Base-by-base conservation (phyloP, 192 early-diverging fungal species). In the Mortierella alpina region DNA sequence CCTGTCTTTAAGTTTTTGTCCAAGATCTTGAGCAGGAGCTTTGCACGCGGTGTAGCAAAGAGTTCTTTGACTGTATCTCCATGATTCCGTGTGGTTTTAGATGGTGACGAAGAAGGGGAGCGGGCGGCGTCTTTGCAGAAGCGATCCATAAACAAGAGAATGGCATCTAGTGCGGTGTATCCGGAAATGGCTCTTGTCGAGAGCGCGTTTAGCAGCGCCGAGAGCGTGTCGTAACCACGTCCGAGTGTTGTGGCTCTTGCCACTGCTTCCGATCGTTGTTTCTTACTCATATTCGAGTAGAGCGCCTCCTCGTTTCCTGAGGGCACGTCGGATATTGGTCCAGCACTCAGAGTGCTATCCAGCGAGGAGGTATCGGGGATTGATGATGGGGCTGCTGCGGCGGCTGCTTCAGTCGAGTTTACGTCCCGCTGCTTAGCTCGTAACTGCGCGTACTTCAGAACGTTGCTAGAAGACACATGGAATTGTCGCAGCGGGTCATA, bases 1-100 rank as follows among this genome's bases (percentile, higher is more conserved):
- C 80, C 80, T 6, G 64, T 49, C 63, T 70, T 82, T 42, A 82
- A 68, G 54, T 82, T 82, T 15, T 75, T 82, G 60, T 75, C 72
- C 45, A 82, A 15, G 22, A 82, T 75, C 73, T 70, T 74, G 53
- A 75, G 44, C 2, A 82, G 22, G 12, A 82, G 72, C 56, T 82
- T 70, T 18, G 77, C 68, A 10, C 69, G 52, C 12, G 64, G 66
- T 2, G 64, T 63, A 0, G 48, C 48, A 7, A 80, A 40, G 0
- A 72, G 55, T 44, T 14, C 44, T 39, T 50, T 7, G 15, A 53
- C 18, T 2, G 17, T 12, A 6, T 45, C 6, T 2, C 6, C 13
- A 31, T 66, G 39, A 42, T 46, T 23, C 14, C 31, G 15, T 13
- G 46, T 15, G 7, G 31, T 2, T 18, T 31, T 17, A 14, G 41